Base-by-base conservation (phyloP, 1,284 basidiomycete genomes). In the Cryptococcus sp. region DNA sequence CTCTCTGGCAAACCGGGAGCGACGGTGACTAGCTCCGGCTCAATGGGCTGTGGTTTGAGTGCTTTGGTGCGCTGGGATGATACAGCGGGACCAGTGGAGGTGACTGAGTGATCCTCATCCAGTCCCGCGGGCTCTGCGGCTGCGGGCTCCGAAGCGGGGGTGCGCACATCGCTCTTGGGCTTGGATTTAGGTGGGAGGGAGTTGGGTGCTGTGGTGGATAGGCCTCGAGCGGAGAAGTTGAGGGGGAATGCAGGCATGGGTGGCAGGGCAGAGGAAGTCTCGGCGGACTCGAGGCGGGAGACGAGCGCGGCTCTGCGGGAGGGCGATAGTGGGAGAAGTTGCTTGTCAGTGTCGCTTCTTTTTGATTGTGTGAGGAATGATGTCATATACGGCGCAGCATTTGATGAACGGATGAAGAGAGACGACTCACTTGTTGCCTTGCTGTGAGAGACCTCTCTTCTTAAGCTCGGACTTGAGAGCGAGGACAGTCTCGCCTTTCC, bases 401-500 rank as follows among this genome's bases (percentile, higher is more conserved):
- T 20, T 13, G 16, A 46, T 39, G 10, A 19, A 15, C 15, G 13
- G 37, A 19, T 15, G 5, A 10, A 15, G 25, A 47, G 23, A 20
- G 39, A 1, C 63, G n/a, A n/a, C 74, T 63, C 58, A 77, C 75
- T 77, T 77, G 65, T 74, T 75, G 16, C 75, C 87, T 56, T 79
- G 87, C 85, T 81, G 78, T 49, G 86, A 81, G 23, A 91, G 77
- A 50, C 87, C 87, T 50, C 87, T 84, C 51, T 77, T 75, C 72
- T 82, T 87, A 47, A 87, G 83, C 74, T 89, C 86, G 55, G 82
- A 80, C 72, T 83, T 85, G 51, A 90, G 82, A 46, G 83, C 81
- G 10, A 80, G 79, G 52, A 87, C 77, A 48, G 84, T 83, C 70
- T 86, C 74, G 51, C 45, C 57, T 57, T 82, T 74, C 81, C 84